A percentile compares a stretch with the other conserved stretches of the same genome.
These are phyloP conservation scores for Populus hybrid DNA, from an alignment of 441 rosid species.

Conservation along the genomic window DNA sequence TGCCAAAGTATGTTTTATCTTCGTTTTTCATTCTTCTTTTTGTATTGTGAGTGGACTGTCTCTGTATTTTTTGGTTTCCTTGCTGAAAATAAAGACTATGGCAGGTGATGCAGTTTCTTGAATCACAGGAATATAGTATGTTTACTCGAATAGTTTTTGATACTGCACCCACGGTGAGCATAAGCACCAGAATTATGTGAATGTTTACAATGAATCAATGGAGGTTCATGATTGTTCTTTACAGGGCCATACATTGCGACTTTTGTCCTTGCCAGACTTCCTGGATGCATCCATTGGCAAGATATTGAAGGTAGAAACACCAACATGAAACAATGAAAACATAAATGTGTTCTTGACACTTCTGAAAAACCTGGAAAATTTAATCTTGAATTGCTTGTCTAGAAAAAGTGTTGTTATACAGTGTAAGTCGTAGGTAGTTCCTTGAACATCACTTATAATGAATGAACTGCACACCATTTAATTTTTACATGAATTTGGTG, in stretches of 20 bases:
- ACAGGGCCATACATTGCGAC: constrained; percentile 91
- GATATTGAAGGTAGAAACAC: constrained; percentile 69
- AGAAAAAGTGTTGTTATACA: background rate
- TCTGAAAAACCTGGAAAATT: background rate
- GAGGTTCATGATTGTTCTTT: constrained; percentile 21
- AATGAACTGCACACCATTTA: background rate
- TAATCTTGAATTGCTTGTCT: background rate
- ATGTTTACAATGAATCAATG: constrained; percentile 11
- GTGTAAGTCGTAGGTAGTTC: background rate
- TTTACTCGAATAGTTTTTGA: constrained; percentile 93
- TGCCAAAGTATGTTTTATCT: constrained; percentile 54
- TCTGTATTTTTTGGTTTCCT: constrained; percentile 5
- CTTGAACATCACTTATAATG: background rate
- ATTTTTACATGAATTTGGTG: background rate
- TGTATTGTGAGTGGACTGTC: constrained; percentile 6
- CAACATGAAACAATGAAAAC: constrained; percentile 2
- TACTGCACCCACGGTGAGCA: constrained; percentile 95
- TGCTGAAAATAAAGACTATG: constrained; percentile 25
- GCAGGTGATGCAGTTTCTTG: constrained; percentile 96
- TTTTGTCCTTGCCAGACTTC: constrained; percentile 92
- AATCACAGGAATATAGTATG: constrained; percentile 79
- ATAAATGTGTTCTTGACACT: background rate
- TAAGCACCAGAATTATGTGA: constrained; percentile 2
- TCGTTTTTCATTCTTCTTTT: constrained; percentile 8
- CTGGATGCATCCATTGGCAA: constrained; percentile 94